Percentiles rank a stretch among this genome's conserved stretches.
Conservation (phyloP, 2,329 filamentous ascomycete genomes). For the Botrytis cinerea region DNA sequence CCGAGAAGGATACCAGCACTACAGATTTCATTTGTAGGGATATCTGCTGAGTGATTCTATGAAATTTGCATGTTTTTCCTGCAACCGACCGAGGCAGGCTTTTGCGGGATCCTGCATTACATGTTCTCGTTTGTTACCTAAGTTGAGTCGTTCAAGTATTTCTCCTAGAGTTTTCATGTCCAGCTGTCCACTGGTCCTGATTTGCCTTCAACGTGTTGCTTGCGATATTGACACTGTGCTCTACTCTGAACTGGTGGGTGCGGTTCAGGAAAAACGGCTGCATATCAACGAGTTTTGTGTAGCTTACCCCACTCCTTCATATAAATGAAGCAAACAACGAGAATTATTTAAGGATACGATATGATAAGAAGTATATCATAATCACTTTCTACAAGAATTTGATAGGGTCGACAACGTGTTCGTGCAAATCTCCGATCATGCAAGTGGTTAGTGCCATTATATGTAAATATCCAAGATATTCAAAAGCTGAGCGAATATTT, state of each 20-base stretch:
- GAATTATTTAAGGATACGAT: not conserved
- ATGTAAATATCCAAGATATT: not conserved
- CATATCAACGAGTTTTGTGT: not conserved
- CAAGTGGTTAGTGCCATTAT: not conserved
- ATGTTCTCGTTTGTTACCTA: slow-evolving; percentile 16
- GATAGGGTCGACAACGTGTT: not conserved
- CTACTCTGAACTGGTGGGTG: not conserved
- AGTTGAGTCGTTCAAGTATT: slow-evolving; percentile 4
- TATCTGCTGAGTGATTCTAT: slow-evolving; percentile 1
- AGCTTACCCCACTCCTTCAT: not conserved
- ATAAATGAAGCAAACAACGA: slow-evolving; percentile 11
- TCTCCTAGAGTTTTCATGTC: slow-evolving; percentile 1
- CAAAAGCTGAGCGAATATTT: slow-evolving; percentile 18
- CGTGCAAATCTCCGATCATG: slow-evolving; percentile 5
- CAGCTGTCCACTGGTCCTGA: not conserved
- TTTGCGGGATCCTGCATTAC: slow-evolving; percentile 18
- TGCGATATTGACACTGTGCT: not conserved
- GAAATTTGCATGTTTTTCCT: slow-evolving; percentile 21
- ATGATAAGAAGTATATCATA: not conserved
- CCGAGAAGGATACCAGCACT: slow-evolving; percentile 7
- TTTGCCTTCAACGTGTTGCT: not conserved
- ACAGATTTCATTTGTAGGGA: not conserved
- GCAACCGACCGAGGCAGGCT: slow-evolving; percentile 7
- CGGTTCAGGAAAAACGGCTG: not conserved
- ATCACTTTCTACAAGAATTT: not conserved